Evolutionary conservation across 345 rosid genomes (phyloP), one percentile per base, ranked within the genome.

Genomic region (Brassica juncea): DNA sequence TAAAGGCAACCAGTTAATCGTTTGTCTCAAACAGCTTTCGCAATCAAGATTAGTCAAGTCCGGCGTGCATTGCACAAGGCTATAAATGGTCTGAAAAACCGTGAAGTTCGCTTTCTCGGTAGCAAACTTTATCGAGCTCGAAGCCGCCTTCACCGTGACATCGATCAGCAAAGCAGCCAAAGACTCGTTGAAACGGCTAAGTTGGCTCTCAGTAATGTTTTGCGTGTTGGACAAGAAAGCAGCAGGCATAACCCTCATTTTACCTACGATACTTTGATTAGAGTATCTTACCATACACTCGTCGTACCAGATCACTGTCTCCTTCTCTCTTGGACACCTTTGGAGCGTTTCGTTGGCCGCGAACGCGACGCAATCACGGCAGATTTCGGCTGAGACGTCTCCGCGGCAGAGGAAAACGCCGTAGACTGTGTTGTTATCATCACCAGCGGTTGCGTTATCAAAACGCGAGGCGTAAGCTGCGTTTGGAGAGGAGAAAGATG

Each of bases 41-140:
- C 88, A 88, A 8, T 67, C 86, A 0, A 1, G 3, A 6, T 35
- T 4, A 2, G 85, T 79, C 42, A 89, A 35, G 76, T 89, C 91
- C 5, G 83, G 89, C 1, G 84, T 85, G 75, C 95, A 90, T 85
- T 90, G 87, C 0, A 47, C 84, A 0, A 90, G 87, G 10, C 70
- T 65, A 75, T 80, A 90, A 12, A 90, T 42, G 0, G 34, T 65
- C 35, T 76, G 66, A 10, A 66, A 80, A 57, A 23, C 77, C 9
- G 78, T 60, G 32, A 74, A 67, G 15, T 75, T 21, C 3, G 19
- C 75, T 12, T 74, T 71, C 60, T 28, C 55, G 0, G 76, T 77
- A 0, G 86, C 90, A 25, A 83, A 89, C 70, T 79, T 86, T 14
- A 39, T 82, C 1, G 76, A 72, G 16, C 82, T 82, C 1, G 82